A percentile compares a stretch with the other conserved stretches of the same genome.
Conservation (phyloP, 352 stramenopile species). For the Thraustochytrium aureum region DNA sequence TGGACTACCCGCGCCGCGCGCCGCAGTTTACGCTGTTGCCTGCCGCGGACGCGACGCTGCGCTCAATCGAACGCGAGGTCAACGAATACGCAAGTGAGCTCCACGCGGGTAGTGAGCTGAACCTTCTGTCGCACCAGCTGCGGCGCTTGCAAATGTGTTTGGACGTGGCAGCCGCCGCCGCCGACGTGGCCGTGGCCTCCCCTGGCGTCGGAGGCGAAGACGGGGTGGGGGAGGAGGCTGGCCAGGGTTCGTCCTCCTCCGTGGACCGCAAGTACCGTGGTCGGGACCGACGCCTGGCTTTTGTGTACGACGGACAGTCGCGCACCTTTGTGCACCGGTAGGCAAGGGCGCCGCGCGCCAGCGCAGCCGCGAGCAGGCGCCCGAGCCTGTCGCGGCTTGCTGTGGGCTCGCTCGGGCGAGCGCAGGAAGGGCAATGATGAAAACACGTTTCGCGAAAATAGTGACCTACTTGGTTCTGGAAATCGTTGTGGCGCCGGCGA, state of each 20-base stretch:
- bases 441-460: no score
- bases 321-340: slow-evolving; percentile 41
- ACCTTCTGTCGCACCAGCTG: slow-evolving; percentile 46
- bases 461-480: no score
- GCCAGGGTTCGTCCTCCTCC: neutral
- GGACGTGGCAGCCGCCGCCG: neutral
- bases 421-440: no score
- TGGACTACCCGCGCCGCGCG: slow-evolving; percentile 47
- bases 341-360: no score
- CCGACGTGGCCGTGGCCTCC: neutral
- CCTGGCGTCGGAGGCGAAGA: neutral
- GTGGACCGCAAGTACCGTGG: slow-evolving; percentile 49
- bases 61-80: slow-evolving; percentile 26
- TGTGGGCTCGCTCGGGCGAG: no score
- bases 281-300: slow-evolving; percentile 33
- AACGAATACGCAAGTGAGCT: slow-evolving; percentile 46
- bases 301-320: slow-evolving; percentile 40
- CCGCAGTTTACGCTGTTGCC: slow-evolving; percentile 51
- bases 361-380: no score
- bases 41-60: slow-evolving; percentile 4
- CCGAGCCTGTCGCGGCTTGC: no score
- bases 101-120: slow-evolving; percentile 24
- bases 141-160: slow-evolving; percentile 47
- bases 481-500: no score
- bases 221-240: neutral